Evolutionary conservation across 2,329 filamentous ascomycete genomes (phyloP).

Genomic region (Penicillium hordei): DNA sequence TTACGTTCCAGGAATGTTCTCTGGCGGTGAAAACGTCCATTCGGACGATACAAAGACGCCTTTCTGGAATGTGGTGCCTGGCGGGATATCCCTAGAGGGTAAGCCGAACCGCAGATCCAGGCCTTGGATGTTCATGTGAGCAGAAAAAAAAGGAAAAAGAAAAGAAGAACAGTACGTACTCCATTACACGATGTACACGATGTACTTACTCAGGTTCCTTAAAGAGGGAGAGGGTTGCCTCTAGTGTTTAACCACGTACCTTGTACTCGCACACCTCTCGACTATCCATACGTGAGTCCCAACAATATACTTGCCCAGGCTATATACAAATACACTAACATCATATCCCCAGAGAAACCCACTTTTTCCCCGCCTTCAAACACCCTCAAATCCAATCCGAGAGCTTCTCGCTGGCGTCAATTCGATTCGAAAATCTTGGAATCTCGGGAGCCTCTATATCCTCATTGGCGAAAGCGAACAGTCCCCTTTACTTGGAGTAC

Average conservation of each 20-base stretch:
- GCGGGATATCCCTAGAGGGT: conserved; percentile 33
- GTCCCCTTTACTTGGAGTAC: neutral
- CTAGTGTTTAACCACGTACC: neutral
- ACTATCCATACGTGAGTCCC: neutral
- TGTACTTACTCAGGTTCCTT: neutral
- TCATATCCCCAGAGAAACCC: conserved; percentile 14
- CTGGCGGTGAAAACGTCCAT: conserved; percentile 5
- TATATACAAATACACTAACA: conserved; percentile 7
- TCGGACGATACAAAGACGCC: conserved; percentile 19
- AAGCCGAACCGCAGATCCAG: conserved; percentile 33
- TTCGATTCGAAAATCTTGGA: conserved; percentile 2
- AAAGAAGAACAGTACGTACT: neutral
- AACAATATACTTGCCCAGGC: neutral
- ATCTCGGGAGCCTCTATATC: neutral
- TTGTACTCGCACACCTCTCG: neutral
- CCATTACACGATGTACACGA: neutral
- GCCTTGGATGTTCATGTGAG: conserved; percentile 34
- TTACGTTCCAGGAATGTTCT: conserved; percentile 7
- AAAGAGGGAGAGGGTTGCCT: conserved; percentile 9
- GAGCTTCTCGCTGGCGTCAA: neutral
- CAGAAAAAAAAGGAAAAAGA: conserved; percentile 19
- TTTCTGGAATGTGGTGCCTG: conserved; percentile 16
- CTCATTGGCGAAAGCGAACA: neutral
- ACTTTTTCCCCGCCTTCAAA: conserved; percentile 33
- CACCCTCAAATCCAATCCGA: conserved; percentile 17